Evolutionary conservation across 345 rosid species (phyloP), one percentile per base, ranked within the genome.

Genomic region (Theobroma cacao): DNA sequence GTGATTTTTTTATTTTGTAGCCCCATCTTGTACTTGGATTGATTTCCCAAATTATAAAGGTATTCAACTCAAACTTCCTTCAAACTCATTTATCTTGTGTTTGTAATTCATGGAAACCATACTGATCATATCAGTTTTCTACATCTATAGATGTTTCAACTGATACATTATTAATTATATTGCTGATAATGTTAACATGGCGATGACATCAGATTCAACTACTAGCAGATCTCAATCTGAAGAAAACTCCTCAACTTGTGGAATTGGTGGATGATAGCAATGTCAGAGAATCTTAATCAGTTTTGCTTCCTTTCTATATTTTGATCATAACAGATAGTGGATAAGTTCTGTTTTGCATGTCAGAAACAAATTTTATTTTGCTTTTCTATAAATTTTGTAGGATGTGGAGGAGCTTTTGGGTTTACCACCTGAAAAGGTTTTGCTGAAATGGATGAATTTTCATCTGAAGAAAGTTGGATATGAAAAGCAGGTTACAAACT

Each of bases 391-490:
- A 80, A 66, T 14, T 48, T 63, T 85, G 79, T 89, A 96, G 99
- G 98, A 96, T 47, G 98, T 87, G 53, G 99, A 96, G 86, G 99
- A 96, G 91, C 98, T 96, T 62, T 81, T 89, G 92, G 85, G 91
- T 74, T 87, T 96, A 80, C 86, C 95, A 73, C 99, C 99, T 75
- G 99, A 94, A 85, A 96, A 96, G 84, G 94, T 96, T 80, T 67
- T 96, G 67, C 88, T 96, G 50, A 94, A 96, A 84, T 96, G 99
- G 98, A 96, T 96, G 99, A 96, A 96, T 83, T 90, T 89, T 75
- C 99, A 96, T 85, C 82, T 96, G 78, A 94, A 96, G 89, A 96
- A 96, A 87, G 93, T 89, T 81, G 98, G 98, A 60, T 96, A 96
- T 41, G 82, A 76, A 30, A 96, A 96, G 86, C 88, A 89, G 82